Percentiles rank a stretch among this genome's conserved stretches.
These are phyloP conservation scores for Leucaena leucocephala DNA, from an alignment of 306 rosid genomes.

Conservation along the genomic window DNA sequence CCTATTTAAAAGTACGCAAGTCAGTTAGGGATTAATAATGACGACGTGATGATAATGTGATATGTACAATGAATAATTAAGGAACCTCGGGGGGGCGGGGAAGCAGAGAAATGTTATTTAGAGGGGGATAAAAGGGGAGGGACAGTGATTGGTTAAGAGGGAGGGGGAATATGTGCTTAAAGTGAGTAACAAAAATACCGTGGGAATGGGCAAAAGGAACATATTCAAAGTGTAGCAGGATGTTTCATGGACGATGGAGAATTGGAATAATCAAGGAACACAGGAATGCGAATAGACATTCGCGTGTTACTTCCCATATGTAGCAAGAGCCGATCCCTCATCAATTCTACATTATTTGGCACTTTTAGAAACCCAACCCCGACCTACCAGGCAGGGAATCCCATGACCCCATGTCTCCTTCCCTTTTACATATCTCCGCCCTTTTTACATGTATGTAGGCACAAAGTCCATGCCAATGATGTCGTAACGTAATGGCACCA, in stretches of 20 bases:
- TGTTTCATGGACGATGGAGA: slow-evolving; percentile 23
- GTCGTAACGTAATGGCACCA: no score
- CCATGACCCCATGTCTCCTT: slow-evolving; percentile 22
- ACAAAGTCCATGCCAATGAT: no score
- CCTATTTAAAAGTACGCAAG: no score
- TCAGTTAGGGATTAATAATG: not conserved
- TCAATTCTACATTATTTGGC: slow-evolving; percentile 4
- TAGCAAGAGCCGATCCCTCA: slow-evolving; percentile 35
- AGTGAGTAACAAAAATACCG: not conserved
- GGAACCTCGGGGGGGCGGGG: no score
- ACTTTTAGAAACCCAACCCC: slow-evolving; percentile 32
- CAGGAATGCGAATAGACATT: slow-evolving; percentile 9
- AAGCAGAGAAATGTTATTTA: no score
- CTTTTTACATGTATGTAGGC: no score
- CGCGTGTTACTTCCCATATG: slow-evolving; percentile 48
- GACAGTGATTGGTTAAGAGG: not conserved
- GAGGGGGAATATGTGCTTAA: slow-evolving; percentile 2
- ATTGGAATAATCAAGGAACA: slow-evolving; percentile 37
- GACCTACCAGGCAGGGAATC: slow-evolving; percentile 36
- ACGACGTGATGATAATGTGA: not conserved
- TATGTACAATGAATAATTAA: not conserved
- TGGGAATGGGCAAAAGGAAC: slow-evolving; percentile 42
- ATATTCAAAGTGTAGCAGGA: slow-evolving; percentile 39
- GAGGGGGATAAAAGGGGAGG: not conserved
- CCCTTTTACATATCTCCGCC: not conserved